Evolutionary conservation across 2,329 filamentous ascomycete genomes (phyloP).

Genomic region (Periconia macrospinosa): DNA sequence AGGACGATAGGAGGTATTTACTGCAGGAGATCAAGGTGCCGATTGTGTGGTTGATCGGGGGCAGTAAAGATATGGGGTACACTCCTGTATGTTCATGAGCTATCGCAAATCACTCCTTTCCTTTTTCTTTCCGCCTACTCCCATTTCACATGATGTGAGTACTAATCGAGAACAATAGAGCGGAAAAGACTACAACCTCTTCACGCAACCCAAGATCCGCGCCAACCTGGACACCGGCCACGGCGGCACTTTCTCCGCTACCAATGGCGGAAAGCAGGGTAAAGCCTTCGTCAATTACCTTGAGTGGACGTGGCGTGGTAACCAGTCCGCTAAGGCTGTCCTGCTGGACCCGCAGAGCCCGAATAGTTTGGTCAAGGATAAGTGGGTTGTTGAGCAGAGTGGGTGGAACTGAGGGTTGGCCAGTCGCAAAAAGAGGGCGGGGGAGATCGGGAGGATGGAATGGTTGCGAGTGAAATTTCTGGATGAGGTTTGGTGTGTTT

Average conservation of each 20-base stretch:
- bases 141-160: too few species aligned
- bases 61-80: constrained; percentile 21
- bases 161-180: too few species aligned
- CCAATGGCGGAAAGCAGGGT: constrained; percentile 22
- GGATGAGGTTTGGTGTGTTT: too few species aligned
- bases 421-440: too few species aligned
- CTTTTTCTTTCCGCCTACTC: neutral
- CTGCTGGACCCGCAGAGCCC: constrained; percentile 10
- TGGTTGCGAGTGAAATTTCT: constrained; percentile 17
- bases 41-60: constrained; percentile 20
- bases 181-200: constrained; percentile 17
- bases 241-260: constrained; percentile 20
- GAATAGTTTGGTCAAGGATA: constrained; percentile 20
- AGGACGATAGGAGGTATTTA: constrained; percentile 21
- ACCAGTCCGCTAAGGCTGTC: constrained; percentile 19
- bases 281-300: constrained; percentile 23
- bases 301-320: constrained; percentile 21
- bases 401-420: neutral
- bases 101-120: too few species aligned
- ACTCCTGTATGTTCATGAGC: constrained; percentile 14
- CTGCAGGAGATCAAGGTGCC: constrained; percentile 23
- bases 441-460: neutral
- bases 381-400: constrained; percentile 16
- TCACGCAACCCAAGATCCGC: constrained; percentile 18
- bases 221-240: constrained; percentile 25